Evolutionary conservation across 164 flowering plant species (phyloP).

Genomic region (Hamamelis virginiana): DNA sequence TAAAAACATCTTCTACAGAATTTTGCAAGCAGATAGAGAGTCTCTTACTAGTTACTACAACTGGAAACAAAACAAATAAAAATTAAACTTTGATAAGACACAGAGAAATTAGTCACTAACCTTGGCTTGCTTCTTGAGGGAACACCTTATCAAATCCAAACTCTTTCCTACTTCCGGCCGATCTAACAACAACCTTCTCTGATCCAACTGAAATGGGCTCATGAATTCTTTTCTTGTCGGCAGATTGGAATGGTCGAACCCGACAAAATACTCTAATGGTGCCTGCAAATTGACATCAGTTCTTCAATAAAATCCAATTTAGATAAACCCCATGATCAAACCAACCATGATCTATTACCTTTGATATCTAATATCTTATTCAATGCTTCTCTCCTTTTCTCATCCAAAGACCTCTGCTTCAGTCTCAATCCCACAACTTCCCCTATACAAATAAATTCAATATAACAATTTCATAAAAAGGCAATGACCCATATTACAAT

Average conservation of each 20-base stretch:
- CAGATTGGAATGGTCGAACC: conserved; percentile 49
- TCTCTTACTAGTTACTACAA: conserved; percentile 24
- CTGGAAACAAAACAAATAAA: conserved; percentile 4
- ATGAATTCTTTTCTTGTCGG: conserved; percentile 34
- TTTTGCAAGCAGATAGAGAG: conserved; percentile 12
- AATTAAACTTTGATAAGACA: neutral
- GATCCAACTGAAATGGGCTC: conserved; percentile 45
- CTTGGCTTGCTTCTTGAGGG: conserved; percentile 59
- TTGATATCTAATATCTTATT: conserved; percentile 71
- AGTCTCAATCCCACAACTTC: conserved; percentile 47
- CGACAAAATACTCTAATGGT: conserved; percentile 79
- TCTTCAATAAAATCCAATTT: neutral
- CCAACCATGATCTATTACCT: conserved; percentile 37
- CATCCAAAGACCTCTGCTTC: conserved; percentile 46
- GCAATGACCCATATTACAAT: neutral
- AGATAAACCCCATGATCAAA: neutral
- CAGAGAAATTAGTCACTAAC: conserved; percentile 26
- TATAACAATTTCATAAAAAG: neutral
- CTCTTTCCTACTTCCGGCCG: conserved; percentile 51
- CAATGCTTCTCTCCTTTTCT: conserved; percentile 55
- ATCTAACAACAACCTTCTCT: conserved; percentile 52
- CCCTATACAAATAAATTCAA: conserved; percentile 32
- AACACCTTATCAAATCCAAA: conserved; percentile 71
- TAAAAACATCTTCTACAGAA: conserved; percentile 63
- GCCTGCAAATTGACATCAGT: conserved; percentile 42